phyloP scores from a whole-genome alignment of 345 rosid species.

The Iberis pinnata region DNA sequence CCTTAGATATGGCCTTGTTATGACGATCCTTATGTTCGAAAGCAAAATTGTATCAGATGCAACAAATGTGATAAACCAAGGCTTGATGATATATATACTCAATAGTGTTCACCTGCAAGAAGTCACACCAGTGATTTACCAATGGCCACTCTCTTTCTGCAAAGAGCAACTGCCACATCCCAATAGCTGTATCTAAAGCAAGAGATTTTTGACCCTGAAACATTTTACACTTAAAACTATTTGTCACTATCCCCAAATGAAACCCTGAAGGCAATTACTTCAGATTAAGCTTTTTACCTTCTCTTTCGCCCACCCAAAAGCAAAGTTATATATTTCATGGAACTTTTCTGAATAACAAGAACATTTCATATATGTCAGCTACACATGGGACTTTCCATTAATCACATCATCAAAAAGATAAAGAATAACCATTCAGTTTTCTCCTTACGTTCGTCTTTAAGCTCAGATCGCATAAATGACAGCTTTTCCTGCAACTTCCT shows the following conservation, averaged over 20 bases:
- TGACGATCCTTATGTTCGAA: constrained; percentile 63
- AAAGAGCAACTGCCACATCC: constrained; percentile 97
- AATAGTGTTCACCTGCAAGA: constrained; percentile 60
- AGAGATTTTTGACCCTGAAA: constrained; percentile 93
- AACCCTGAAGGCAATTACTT: background rate
- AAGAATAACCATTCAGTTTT: constrained; percentile 12
- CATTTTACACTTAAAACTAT: background rate
- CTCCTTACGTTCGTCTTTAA: constrained; percentile 84
- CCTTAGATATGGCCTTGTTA: constrained; percentile 96
- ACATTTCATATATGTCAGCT: constrained; percentile 15
- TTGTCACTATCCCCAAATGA: background rate
- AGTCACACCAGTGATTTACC: constrained; percentile 94
- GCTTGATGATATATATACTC: constrained; percentile 1
- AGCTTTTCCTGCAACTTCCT: constrained; percentile 79
- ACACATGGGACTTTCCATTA: background rate
- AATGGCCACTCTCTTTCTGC: constrained; percentile 93
- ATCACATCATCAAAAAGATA: constrained; percentile 5
- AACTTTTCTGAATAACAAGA: constrained; percentile 68
- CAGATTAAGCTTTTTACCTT: constrained; percentile 47
- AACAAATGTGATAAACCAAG: constrained; percentile 3
- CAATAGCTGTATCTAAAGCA: constrained; percentile 94
- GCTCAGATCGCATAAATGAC: constrained; percentile 76
- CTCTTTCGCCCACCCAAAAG: constrained; percentile 98
- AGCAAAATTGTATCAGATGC: constrained; percentile 21
- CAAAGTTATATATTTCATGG: constrained; percentile 84